Conservation (phyloP, 176 grass and related monocot genomes). For the Carex littledalei region DNA sequence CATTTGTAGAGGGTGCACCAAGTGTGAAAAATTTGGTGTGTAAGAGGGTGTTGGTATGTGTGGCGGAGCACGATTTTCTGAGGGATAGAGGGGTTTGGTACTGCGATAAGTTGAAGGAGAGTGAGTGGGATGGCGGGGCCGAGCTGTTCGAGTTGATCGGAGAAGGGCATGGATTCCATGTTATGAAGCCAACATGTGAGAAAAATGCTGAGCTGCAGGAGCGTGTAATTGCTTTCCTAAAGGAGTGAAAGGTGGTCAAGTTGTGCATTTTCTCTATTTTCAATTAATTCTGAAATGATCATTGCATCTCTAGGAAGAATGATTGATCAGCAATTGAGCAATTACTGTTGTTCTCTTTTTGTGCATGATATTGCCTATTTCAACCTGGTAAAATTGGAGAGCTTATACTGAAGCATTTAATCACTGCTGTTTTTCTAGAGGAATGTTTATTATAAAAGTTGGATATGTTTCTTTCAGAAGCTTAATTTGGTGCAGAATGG, state of each 20-base stretch:
- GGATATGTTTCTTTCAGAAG: too few relatives aligned
- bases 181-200: slow-evolving; percentile 25
- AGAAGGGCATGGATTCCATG: slow-evolving; percentile 58
- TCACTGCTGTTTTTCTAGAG: too few relatives aligned
- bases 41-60: slow-evolving; percentile 50
- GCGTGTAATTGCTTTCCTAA: slow-evolving; percentile 36
- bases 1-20: slow-evolving; percentile 46
- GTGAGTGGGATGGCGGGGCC: slow-evolving; percentile 44
- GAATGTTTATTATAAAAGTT: too few relatives aligned
- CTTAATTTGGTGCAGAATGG: too few relatives aligned
- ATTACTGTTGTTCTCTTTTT: too few relatives aligned
- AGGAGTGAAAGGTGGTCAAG: slow-evolving; percentile 19
- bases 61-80: slow-evolving; percentile 64
- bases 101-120: slow-evolving; percentile 50
- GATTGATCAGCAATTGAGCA: too few relatives aligned
- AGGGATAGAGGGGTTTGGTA: slow-evolving; percentile 78
- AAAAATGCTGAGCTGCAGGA: slow-evolving; percentile 41
- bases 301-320: neutral
- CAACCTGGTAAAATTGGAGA: too few relatives aligned
- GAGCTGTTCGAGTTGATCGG: slow-evolving; percentile 52
- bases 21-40: slow-evolving; percentile 45
- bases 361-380: too few relatives aligned
- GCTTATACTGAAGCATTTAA: too few relatives aligned
- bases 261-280: neutral
- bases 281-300: neutral